Percentiles rank a stretch among this genome's conserved stretches.
phyloP scores from a whole-genome alignment of 2,329 filamentous ascomycete genomes.

The Cladosporium oxysporum region DNA sequence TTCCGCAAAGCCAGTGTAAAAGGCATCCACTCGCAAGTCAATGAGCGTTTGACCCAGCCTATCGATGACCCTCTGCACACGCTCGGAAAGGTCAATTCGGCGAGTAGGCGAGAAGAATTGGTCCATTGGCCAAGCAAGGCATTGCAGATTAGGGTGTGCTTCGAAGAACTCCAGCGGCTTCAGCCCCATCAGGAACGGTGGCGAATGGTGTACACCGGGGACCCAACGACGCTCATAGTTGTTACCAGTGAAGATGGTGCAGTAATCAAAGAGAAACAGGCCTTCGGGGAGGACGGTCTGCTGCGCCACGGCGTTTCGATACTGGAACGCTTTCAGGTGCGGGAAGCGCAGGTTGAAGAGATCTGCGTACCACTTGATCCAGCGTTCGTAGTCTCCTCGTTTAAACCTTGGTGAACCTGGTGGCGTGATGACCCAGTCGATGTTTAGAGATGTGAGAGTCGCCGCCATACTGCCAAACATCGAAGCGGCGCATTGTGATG shows the following conservation, averaged over 20 bases:
- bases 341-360: conserved; percentile 45
- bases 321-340: conserved; percentile 47
- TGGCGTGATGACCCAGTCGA: conserved; percentile 39
- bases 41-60: conserved; percentile 43
- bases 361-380: conserved; percentile 30
- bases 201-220: not conserved
- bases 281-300: conserved; percentile 40
- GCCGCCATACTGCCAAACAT: conserved; percentile 10
- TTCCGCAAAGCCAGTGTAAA: conserved; percentile 31
- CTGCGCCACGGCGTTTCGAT: conserved; percentile 46
- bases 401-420: not conserved
- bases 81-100: not conserved
- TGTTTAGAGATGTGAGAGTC: conserved; percentile 38
- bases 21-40: conserved; percentile 46
- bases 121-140: conserved; percentile 50
- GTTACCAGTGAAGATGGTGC: not conserved
- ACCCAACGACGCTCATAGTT: not conserved
- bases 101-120: conserved; percentile 42
- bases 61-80: conserved; percentile 38
- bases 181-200: not conserved
- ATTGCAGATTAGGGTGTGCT: conserved; percentile 45
- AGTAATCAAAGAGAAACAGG: conserved; percentile 39
- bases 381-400: conserved; percentile 19
- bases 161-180: conserved; percentile 44
- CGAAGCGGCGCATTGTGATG: not conserved